phyloP scores from a whole-genome alignment of 164 flowering plant species.

The Brasenia schreberi region DNA sequence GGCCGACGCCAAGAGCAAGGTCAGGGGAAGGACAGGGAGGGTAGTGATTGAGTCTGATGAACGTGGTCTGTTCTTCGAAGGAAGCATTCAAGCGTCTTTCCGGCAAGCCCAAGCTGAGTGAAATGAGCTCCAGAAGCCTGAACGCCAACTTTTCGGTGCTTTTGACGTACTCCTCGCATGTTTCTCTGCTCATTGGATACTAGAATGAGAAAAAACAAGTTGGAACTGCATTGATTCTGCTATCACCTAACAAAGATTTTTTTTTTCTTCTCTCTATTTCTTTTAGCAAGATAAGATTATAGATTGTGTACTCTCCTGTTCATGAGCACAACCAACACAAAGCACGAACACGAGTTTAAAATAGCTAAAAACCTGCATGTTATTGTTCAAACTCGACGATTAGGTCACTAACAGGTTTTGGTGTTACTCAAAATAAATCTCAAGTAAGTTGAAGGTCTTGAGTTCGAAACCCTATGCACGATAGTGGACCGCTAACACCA shows the following conservation, averaged over 20 bases:
- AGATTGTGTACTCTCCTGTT: not conserved
- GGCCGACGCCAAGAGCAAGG: conserved; percentile 20
- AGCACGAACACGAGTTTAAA: no score
- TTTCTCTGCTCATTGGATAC: conserved; percentile 6
- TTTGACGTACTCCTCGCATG: conserved; percentile 20
- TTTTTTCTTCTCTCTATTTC: not conserved
- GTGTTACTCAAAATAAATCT: no score
- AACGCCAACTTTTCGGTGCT: conserved; percentile 24
- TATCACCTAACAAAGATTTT: not conserved
- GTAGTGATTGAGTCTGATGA: conserved; percentile 28
- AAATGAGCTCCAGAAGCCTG: conserved; percentile 24
- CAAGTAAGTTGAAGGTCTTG: no score
- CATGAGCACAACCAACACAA: no score
- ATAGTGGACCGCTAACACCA: no score
- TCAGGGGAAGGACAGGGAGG: conserved; percentile 33
- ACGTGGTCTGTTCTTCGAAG: conserved; percentile 25
- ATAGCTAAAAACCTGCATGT: no score
- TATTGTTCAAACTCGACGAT: no score
- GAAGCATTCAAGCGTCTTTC: conserved; percentile 14
- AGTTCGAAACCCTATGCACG: no score
- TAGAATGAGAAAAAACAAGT: not conserved
- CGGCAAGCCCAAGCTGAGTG: conserved; percentile 27
- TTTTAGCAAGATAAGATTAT: not conserved
- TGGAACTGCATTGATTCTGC: not conserved
- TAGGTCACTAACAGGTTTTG: no score